phyloP scores from a whole-genome alignment of 768 basidiomycete genomes.

The Xerocomus potaroensis region DNA sequence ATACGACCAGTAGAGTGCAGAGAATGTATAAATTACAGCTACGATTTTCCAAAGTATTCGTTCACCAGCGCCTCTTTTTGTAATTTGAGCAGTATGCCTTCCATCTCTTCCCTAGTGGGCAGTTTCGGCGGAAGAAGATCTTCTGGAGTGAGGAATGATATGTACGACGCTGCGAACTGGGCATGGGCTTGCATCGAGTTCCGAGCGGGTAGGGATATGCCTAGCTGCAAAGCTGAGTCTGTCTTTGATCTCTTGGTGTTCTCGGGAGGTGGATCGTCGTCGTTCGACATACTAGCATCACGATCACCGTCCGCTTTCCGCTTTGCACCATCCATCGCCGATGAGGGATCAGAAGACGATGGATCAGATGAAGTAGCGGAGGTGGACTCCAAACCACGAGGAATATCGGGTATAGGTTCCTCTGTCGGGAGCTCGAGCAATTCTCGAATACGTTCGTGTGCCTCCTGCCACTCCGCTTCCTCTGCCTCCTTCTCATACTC shows the following conservation, averaged over 20 bases:
- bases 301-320: constrained; percentile 52
- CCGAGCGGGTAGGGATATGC: neutral
- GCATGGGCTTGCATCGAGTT: constrained; percentile 35
- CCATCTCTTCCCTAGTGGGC: constrained; percentile 77
- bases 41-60: constrained; percentile 60
- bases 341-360: constrained; percentile 17
- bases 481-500: constrained; percentile 70
- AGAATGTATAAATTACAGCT: constrained; percentile 12
- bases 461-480: constrained; percentile 69
- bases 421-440: constrained; percentile 49
- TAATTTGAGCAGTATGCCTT: constrained; percentile 64
- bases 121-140: constrained; percentile 72
- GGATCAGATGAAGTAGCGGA: constrained; percentile 14
- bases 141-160: constrained; percentile 71
- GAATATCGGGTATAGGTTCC: constrained; percentile 49
- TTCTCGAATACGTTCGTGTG: constrained; percentile 50
- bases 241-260: constrained; percentile 31
- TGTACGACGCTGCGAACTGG: constrained; percentile 60
- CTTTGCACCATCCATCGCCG: constrained; percentile 37
- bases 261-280: constrained; percentile 23
- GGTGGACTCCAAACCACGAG: constrained; percentile 25
- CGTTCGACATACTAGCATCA: constrained; percentile 34
- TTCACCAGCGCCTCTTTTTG: constrained; percentile 80
- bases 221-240: constrained; percentile 6
- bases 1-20: constrained; percentile 4